Evolutionary conservation across 352 stramenopile species (phyloP), one percentile per base, ranked within the genome.

Genomic region (Saprolegnia parasitica): DNA sequence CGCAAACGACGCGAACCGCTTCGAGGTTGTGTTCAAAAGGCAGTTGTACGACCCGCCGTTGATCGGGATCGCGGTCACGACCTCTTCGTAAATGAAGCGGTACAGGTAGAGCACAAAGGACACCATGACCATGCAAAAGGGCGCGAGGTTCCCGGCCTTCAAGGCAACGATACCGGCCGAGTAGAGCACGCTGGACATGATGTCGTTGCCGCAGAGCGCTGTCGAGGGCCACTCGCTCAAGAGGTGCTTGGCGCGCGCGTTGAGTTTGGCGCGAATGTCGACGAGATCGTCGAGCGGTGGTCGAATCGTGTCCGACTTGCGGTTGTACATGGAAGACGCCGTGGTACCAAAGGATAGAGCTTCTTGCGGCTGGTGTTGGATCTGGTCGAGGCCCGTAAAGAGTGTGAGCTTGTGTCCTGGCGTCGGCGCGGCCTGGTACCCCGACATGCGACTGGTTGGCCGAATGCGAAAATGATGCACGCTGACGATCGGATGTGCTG

Each of bases 41-140:
- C 96, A 81, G 64, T 96, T 97, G 75, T 97, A 97, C 9, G 89
- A 94, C 13, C 90, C 91, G 26, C 91, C 91, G 67, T 97, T 97
- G 37, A 96, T 80, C 5, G 90, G 90, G 35, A 97, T 86, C 9
- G 90, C 91, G 20, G 81, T 95, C 56, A 97, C 93, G 0, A 86
- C 91, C 68, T 97, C 91, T 55, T 91, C 86, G 76, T 97, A 97
- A 37, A 97, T 96, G 56, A 83, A 91, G 35, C 84, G 84, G 71
- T 85, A 88, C 46, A 85, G 74, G 52, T 80, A 87, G 18, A 90
- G 77, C 64, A 88, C 80, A 4, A 85, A 56, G 0, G 87, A 84
- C 10, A 97, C 90, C 10, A 96, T 71, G 32, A 78, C 60, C 67
- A 97, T 80, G 11, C 83, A 89, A 23, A 96, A 46, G 5, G 90